Conservation (phyloP, 441 rosid genomes). For the Eruca vesicaria region DNA sequence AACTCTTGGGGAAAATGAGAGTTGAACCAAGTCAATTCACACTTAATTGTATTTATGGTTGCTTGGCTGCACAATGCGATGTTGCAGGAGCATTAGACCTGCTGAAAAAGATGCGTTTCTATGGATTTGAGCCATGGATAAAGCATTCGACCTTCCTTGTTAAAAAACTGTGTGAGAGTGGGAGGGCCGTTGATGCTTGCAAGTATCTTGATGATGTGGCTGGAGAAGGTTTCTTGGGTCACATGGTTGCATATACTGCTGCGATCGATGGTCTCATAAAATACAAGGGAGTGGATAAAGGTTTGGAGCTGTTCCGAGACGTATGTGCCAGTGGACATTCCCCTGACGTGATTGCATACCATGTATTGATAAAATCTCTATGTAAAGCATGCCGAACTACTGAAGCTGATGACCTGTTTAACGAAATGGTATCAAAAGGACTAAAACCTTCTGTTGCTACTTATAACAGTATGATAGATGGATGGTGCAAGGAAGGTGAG, state of each 20-base stretch:
- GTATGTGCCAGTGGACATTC: slow-evolving; percentile 55
- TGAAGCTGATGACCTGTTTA: slow-evolving; percentile 59
- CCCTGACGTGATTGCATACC: slow-evolving; percentile 80
- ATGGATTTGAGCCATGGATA: slow-evolving; percentile 82
- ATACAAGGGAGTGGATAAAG: slow-evolving; percentile 55
- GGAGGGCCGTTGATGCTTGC: slow-evolving; percentile 64
- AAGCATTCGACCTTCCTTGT: slow-evolving; percentile 73
- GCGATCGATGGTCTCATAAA: slow-evolving; percentile 64
- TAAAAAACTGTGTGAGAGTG: slow-evolving; percentile 51
- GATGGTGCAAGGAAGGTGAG: slow-evolving; percentile 72
- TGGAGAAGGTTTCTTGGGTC: slow-evolving; percentile 74
- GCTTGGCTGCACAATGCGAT: slow-evolving; percentile 63
- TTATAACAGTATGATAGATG: slow-evolving; percentile 74
- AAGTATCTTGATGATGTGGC: slow-evolving; percentile 59
- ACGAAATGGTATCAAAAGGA: slow-evolving; percentile 66
- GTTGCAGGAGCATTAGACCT: slow-evolving; percentile 58
- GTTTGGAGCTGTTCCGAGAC: slow-evolving; percentile 59
- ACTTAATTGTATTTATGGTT: slow-evolving; percentile 64
- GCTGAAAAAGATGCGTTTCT: slow-evolving; percentile 63
- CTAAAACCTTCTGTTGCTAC: slow-evolving; percentile 72
- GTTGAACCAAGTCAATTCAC: slow-evolving; percentile 69
- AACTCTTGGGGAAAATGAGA: slow-evolving; percentile 66
- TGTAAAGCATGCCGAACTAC: slow-evolving; percentile 58
- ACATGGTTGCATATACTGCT: slow-evolving; percentile 75
- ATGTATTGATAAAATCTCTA: slow-evolving; percentile 75